Percentiles rank a stretch among this genome's conserved stretches.
Conservation (phyloP, 176 grass and related monocot species). For the Triticum aestivum region DNA sequence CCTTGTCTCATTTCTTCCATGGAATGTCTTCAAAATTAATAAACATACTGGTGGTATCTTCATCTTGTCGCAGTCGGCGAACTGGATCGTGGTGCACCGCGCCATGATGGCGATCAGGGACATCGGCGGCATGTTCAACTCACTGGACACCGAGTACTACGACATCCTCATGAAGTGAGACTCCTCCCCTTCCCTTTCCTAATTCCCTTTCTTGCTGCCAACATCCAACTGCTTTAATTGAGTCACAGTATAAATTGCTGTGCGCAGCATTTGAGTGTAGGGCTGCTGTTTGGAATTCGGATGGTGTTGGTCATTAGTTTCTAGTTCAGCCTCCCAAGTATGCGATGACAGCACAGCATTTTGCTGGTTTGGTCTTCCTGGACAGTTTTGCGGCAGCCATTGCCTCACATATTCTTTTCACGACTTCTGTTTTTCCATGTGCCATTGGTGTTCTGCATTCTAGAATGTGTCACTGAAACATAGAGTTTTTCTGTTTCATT, state of each 20-base stretch:
- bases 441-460: background rate
- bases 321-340: background rate
- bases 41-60: background rate
- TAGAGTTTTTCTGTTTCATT: background rate
- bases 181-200: background rate
- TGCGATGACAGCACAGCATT: background rate
- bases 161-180: conserved; percentile 99
- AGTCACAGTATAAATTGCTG: background rate
- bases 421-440: background rate
- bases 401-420: background rate
- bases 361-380: background rate
- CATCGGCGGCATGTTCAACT: conserved; percentile 85
- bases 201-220: background rate
- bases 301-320: background rate
- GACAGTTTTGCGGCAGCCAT: background rate
- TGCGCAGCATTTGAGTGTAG: background rate
- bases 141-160: conserved; percentile 92
- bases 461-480: background rate
- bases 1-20: background rate
- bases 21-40: background rate
- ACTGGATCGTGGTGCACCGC: conserved; percentile 98
- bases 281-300: background rate
- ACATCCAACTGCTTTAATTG: background rate
- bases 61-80: conserved; percentile 59
- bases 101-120: conserved; percentile 99